phyloP scores from a whole-genome alignment of 257 asterid species.

The Pogostemon cablin region DNA sequence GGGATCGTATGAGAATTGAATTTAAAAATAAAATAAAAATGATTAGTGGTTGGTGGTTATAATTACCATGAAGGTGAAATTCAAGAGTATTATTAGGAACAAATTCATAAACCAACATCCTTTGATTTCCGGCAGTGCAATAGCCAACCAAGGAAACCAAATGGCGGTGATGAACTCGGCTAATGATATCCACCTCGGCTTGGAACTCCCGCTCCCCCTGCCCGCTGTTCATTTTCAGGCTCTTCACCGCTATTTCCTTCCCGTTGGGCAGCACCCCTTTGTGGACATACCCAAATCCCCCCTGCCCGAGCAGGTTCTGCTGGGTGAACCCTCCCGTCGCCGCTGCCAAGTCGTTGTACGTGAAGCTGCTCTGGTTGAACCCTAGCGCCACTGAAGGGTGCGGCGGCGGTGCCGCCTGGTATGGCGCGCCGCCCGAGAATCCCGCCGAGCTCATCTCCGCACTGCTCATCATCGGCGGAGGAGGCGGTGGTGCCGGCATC shows the following conservation, averaged over 20 bases:
- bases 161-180: constrained; percentile 71
- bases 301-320: constrained; percentile 64
- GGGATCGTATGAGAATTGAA: not conserved
- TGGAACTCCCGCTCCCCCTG: constrained; percentile 78
- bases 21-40: not conserved
- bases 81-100: constrained; percentile 59
- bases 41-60: not conserved
- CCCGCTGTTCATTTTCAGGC: constrained; percentile 64
- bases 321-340: constrained; percentile 53
- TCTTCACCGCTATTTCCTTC: constrained; percentile 59
- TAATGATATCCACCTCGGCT: constrained; percentile 66
- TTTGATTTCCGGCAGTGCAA: constrained; percentile 50
- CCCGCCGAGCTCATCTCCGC: constrained; percentile 59
- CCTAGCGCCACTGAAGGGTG: constrained; percentile 47
- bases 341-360: constrained; percentile 53
- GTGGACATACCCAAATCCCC: constrained; percentile 76
- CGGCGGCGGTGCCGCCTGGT: constrained; percentile 60
- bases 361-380: constrained; percentile 57
- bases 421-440: constrained; percentile 57
- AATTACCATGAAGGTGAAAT: constrained; percentile 63
- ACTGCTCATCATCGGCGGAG: constrained; percentile 67
- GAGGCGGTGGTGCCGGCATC: constrained; percentile 62
- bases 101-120: constrained; percentile 65
- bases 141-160: constrained; percentile 68
- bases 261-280: constrained; percentile 63